Evolutionary conservation across 148 eudicot species (phyloP), one percentile per base, ranked within the genome.

Genomic region (Arctostaphylos glauca): DNA sequence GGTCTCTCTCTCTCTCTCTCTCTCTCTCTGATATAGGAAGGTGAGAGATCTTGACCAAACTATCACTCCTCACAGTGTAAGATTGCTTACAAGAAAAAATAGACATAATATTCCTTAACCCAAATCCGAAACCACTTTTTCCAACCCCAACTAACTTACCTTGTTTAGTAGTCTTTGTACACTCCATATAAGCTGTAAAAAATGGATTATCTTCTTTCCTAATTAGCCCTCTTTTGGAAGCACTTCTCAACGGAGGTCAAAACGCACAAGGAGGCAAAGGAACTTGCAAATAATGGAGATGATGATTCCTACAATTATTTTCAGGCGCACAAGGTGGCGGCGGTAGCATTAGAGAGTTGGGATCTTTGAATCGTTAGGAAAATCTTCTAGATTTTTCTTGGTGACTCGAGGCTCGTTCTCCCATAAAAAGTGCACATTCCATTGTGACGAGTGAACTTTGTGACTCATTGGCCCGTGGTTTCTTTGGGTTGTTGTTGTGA

Each of bases 191-290:
- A 12, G 91, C 91, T 23, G 77, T 83, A 23, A 86, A 59, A 76
- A 90, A 90, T 5, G 92, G 92, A 59, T 90, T 90, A 71, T 90
- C 87, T 15, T 82, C 68, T 62, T 81, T 64, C 81, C 31, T 82
- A 1, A 67, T n/a, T n/a, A n/a, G 18, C 15, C 77, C 83, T 71
- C 64, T 86, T 46, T 38, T 84, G 4, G 88, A 72, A 47, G 47
- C 70, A 54, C 85, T 85, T 79, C 84, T 76, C n/a, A 73, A 43
- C 9, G 54, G 87, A 46, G 86, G 83, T 44, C 80, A 78, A 77
- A 86, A 83, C 41, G 83, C 80, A 43, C 89, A 83, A 6, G 92
- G 92, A 15, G 92, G 92, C 41, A 84, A 89, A 78, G 90, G 92
- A 71, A 90, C 75, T 48, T 83, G 84, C n/a, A n/a, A n/a, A n/a